These are phyloP conservation scores for Coniella lustricola DNA, from an alignment of 2,329 filamentous ascomycete species.

Conservation along the genomic window DNA sequence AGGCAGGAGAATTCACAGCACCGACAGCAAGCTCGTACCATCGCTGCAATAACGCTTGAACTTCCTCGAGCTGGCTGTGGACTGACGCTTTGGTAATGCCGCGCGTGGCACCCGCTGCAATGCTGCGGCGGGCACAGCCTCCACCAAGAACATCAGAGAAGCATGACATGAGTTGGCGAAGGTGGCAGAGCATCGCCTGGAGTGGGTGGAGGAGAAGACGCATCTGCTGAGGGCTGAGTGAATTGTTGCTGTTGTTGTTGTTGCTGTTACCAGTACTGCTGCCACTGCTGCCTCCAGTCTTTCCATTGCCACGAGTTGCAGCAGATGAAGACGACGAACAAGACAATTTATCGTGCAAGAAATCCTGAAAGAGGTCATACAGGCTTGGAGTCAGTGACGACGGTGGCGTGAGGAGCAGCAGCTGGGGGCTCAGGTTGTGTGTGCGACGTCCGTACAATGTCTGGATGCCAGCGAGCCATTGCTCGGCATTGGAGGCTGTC, in stretches of 20 bases:
- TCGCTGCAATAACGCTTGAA: constrained; percentile 54
- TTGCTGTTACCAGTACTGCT: constrained; percentile 32
- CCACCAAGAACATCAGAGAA: constrained; percentile 49
- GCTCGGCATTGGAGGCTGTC: constrained; percentile 49
- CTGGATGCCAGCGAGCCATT: constrained; percentile 55
- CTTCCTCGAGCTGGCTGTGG: constrained; percentile 54
- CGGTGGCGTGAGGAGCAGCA: constrained; percentile 41
- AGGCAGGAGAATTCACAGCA: no score
- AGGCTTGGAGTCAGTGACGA: constrained; percentile 48
- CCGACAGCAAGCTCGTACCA: constrained; percentile 58
- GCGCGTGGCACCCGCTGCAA: constrained; percentile 23
- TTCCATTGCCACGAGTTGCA: no score
- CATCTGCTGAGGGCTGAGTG: constrained; percentile 48
- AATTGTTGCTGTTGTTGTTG: constrained; percentile 39
- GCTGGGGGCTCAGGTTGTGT: constrained; percentile 41
- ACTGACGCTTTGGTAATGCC: constrained; percentile 54
- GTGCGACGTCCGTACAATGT: constrained; percentile 46
- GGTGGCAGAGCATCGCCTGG: constrained; percentile 57
- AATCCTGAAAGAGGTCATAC: constrained; percentile 59
- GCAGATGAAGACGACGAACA: no score
- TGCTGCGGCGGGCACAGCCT: constrained; percentile 25
- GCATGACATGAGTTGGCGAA: constrained; percentile 58
- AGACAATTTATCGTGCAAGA: constrained; percentile 46
- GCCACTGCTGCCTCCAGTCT: no score
- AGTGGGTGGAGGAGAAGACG: constrained; percentile 63